Evolutionary conservation across 805 yeast species (phyloP).

Genomic region (Kazachstania taianensis): DNA sequence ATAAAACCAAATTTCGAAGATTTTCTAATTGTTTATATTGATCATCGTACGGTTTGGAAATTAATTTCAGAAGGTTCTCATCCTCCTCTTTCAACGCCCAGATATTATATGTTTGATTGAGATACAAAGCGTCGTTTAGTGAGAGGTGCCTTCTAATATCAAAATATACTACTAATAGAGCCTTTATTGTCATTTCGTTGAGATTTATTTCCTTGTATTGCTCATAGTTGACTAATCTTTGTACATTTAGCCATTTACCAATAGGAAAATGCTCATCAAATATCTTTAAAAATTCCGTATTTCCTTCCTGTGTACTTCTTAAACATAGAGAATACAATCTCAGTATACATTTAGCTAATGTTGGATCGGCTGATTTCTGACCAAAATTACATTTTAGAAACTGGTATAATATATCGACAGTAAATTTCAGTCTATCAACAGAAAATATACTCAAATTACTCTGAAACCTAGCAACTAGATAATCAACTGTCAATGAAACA

Average conservation of each 20-base stretch:
- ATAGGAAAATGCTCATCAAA: conserved; percentile 16
- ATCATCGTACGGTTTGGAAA: conserved; percentile 10
- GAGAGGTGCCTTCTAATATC: conserved; percentile 16
- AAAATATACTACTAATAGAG: conserved; percentile 14
- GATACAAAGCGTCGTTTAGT: conserved; percentile 3
- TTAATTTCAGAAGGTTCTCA: conserved; percentile 1
- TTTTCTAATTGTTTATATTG: conserved; percentile 17
- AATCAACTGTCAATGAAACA: conserved; percentile 12
- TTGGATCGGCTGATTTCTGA: conserved; percentile 4
- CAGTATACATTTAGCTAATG: conserved; percentile 12
- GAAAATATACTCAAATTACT: conserved; percentile 6
- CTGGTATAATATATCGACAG: conserved; percentile 8
- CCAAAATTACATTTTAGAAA: conserved; percentile 10
- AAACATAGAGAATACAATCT: conserved; percentile 16
- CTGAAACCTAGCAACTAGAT: conserved; percentile 6
- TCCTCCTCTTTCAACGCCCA: conserved; percentile 10
- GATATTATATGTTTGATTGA: conserved; percentile 4
- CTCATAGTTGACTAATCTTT: background rate
- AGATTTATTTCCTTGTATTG: conserved; percentile 3
- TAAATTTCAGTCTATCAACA: conserved; percentile 13
- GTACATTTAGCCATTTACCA: conserved; percentile 12
- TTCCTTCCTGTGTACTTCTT: background rate
- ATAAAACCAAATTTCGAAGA: conserved; percentile 11
- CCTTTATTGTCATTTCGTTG: conserved; percentile 9
- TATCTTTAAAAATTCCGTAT: conserved; percentile 5